These are phyloP conservation scores for Suillus decipiens DNA, from an alignment of 768 basidiomycete genomes.

Conservation along the genomic window DNA sequence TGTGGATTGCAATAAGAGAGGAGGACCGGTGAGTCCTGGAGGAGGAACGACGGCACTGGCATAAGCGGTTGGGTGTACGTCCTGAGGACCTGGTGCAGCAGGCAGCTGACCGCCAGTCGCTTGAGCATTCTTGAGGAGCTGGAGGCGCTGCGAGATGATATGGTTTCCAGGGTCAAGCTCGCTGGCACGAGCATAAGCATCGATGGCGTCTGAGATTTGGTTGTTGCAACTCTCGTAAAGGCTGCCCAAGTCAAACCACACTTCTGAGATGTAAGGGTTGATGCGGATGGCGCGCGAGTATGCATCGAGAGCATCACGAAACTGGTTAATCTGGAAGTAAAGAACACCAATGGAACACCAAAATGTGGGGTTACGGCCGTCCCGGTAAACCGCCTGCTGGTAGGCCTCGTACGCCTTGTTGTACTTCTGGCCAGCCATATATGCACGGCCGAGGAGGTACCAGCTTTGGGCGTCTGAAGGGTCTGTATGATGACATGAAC, in stretches of 20 bases:
- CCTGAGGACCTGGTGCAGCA: conserved; percentile 89
- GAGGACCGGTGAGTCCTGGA: conserved; percentile 66
- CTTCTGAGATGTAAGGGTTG: conserved; percentile 91
- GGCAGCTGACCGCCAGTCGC: conserved; percentile 71
- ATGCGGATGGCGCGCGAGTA: conserved; percentile 99
- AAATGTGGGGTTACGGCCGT: conserved; percentile 98
- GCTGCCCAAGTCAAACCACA: conserved; percentile 89
- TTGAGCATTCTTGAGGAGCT: conserved; percentile 79
- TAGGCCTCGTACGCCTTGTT: conserved; percentile 99
- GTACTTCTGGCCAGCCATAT: conserved; percentile 98
- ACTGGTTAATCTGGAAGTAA: conserved; percentile 99
- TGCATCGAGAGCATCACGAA: conserved; percentile 96
- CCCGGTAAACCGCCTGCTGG: conserved; percentile 98
- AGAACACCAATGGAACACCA: conserved; percentile 99
- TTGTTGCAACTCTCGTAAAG: conserved; percentile 99
- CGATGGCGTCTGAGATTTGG: conserved; percentile 97
- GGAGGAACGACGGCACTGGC: conserved; percentile 76
- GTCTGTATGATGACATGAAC: conserved; percentile 49
- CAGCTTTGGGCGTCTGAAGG: conserved; percentile 96
- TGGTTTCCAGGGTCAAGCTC: conserved; percentile 89
- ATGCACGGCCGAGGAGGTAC: conserved; percentile 97
- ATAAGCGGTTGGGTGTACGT: conserved; percentile 95
- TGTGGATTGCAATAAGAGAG: conserved; percentile 57
- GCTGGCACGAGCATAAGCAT: conserved; percentile 93
- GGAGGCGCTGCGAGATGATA: conserved; percentile 79